phyloP scores from a whole-genome alignment of 495 filamentous ascomycete genomes.

The Talaromyces borbonicus region DNA sequence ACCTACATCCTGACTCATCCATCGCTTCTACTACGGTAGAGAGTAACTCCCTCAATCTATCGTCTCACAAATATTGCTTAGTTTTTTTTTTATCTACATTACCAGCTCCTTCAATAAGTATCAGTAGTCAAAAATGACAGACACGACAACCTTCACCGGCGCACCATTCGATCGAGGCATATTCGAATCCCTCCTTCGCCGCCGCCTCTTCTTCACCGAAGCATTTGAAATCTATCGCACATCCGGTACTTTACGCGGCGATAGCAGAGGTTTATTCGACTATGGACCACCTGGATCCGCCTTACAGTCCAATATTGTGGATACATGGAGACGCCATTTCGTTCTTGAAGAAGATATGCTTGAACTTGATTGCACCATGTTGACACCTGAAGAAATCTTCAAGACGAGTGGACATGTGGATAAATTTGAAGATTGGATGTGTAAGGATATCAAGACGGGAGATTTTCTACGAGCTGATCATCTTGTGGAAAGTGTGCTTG shows the following conservation, averaged over 20 bases:
- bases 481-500: constrained; percentile 86
- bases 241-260: too few relatives aligned
- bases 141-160: constrained; percentile 70
- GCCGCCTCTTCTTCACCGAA: constrained; percentile 88
- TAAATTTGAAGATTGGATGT: constrained; percentile 98
- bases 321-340: constrained; percentile 88
- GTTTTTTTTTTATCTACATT: too few relatives aligned
- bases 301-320: constrained; percentile 76
- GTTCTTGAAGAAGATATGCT: constrained; percentile 86
- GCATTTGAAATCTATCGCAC: constrained; percentile 96
- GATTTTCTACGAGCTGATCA: constrained; percentile 96
- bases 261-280: constrained; percentile 76
- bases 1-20: too few relatives aligned
- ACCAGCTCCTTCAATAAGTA: too few relatives aligned
- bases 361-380: constrained; percentile 74
- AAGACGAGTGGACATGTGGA: constrained; percentile 97
- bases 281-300: constrained; percentile 77
- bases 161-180: constrained; percentile 71
- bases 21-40: too few relatives aligned
- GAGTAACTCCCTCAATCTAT: too few relatives aligned
- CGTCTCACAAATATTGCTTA: too few relatives aligned
- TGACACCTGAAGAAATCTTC: constrained; percentile 81
- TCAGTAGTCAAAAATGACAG: constrained; percentile 49
- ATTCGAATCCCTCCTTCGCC: constrained; percentile 75
- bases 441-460: constrained; percentile 94